A percentile compares a stretch with the other conserved stretches of the same genome.
Conservation (phyloP, 2,329 filamentous ascomycete genomes). For the Penicillium sp. region DNA sequence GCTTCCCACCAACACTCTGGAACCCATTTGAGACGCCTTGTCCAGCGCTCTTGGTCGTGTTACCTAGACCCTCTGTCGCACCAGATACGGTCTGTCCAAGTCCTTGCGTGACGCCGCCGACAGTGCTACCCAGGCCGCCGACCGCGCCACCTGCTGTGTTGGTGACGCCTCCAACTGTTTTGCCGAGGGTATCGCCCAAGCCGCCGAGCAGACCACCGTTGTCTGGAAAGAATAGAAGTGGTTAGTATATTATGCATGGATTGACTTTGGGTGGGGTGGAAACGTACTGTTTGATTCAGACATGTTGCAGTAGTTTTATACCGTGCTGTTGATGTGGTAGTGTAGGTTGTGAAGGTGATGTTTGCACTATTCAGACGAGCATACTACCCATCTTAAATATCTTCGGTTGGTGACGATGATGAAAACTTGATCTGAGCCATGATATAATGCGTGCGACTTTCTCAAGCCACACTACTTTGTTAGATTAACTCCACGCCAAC, state of each 20-base stretch:
- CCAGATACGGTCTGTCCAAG: conserved; percentile 29
- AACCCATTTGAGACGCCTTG: conserved; percentile 9
- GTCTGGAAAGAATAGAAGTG: not conserved
- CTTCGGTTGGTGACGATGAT: not conserved
- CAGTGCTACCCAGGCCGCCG: conserved; percentile 33
- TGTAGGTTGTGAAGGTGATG: not conserved
- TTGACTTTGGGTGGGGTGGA: not conserved
- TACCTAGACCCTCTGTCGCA: conserved; percentile 29
- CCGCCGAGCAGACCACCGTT: conserved; percentile 27
- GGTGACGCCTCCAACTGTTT: conserved; percentile 34
- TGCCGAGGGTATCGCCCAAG: conserved; percentile 28
- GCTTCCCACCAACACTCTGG: conserved; percentile 18
- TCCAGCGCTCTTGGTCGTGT: conserved; percentile 28
- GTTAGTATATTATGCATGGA: not conserved
- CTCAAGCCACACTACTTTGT: conserved; percentile 4
- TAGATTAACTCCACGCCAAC: not conserved
- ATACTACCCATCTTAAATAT: conserved; percentile 2
- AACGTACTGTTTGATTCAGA: conserved; percentile 8
- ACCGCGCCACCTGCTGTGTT: conserved; percentile 30
- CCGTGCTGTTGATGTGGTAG: not conserved
- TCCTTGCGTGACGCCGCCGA: conserved; percentile 34
- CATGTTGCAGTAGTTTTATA: not conserved
- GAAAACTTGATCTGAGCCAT: conserved; percentile 16
- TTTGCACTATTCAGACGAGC: not conserved
- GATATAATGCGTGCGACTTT: conserved; percentile 21